Conservation (phyloP, 176 grass and related monocot species). For the Carex scoparia region DNA sequence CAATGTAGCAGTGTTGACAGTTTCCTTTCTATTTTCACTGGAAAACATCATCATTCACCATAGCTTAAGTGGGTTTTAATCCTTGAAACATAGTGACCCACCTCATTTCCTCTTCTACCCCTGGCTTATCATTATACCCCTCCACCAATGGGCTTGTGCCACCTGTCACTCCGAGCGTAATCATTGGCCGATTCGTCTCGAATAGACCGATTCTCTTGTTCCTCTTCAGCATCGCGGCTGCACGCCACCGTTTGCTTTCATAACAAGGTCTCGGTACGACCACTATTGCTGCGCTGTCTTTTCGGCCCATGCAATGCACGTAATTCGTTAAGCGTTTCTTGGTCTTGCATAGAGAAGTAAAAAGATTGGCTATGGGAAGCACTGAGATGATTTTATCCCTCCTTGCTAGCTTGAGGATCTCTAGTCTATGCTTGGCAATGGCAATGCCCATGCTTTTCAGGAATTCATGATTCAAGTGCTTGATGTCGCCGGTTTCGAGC, state of each 20-base stretch:
- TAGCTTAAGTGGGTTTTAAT: slow-evolving; percentile 57
- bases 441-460: slow-evolving; percentile 74
- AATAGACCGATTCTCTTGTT: slow-evolving; percentile 22
- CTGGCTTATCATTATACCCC: background rate
- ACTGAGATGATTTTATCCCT: slow-evolving; percentile 17
- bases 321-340: slow-evolving; percentile 26
- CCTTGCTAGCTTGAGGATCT: slow-evolving; percentile 31
- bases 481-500: slow-evolving; percentile 53
- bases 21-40: slow-evolving; percentile 6
- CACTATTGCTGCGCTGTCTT: slow-evolving; percentile 19
- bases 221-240: slow-evolving; percentile 31
- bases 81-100: slow-evolving; percentile 95
- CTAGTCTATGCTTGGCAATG: slow-evolving; percentile 82
- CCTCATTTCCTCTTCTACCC: slow-evolving; percentile 34
- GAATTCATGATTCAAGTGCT: slow-evolving; percentile 74
- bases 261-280: slow-evolving; percentile 13
- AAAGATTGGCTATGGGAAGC: slow-evolving; percentile 35
- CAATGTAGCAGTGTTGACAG: background rate
- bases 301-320: slow-evolving; percentile 19
- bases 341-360: slow-evolving; percentile 41
- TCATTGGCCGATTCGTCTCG: background rate
- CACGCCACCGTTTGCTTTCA: slow-evolving; percentile 1
- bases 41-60: slow-evolving; percentile 12
- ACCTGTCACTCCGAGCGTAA: background rate
- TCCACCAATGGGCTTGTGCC: background rate